Base-by-base conservation (phyloP, 257 asterid genomes). In the Fraxinus anomala region DNA sequence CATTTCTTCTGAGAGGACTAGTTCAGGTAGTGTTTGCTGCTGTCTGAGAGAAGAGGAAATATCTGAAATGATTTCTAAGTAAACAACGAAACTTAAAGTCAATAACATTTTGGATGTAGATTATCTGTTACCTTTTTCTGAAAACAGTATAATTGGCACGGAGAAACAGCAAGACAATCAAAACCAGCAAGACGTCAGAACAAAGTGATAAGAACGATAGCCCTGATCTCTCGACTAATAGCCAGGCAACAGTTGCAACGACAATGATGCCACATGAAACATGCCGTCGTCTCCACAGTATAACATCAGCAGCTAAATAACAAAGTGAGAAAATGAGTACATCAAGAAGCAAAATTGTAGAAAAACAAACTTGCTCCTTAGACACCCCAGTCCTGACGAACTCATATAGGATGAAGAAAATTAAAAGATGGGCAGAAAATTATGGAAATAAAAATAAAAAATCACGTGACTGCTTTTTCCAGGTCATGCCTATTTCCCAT, bases 1-100 rank as follows among this genome's bases (percentile, higher is more conserved):
- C 97, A 95, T 93, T 86, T 95, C 99, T 87, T 95, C 99, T 59
- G 99, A 89, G 78, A 95, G 83, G 79, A 92, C 92, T 77, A 95
- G 87, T 84, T 92, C 99, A 3, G 98, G 98, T 75, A 95, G 87
- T 31, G 91, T 73, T 73, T 82, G 89, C 24, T 85, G 91, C 76
- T 82, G 93, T 84, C 99, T 95, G 90, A 40, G 74, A 40, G 75
- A 85, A 73, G 68, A 73, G 76, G 34, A 83, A 42, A 75, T 47
- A 76, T 76, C 39, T 79, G n/a, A 72, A 77, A 72, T 80, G 77
- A 84, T 44, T 75, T 51, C 70, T 39, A 69, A 0, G 61, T 33
- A 44, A 73, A 67, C 63, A 59, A 80, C 4, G 24, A 49, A 68
- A 51, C 13, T 44, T 26, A 65, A 75, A 84, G 80, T 24, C 30